These are phyloP conservation scores for Ogataea paraovalis DNA, from an alignment of 805 yeast genomes.

Conservation along the genomic window DNA sequence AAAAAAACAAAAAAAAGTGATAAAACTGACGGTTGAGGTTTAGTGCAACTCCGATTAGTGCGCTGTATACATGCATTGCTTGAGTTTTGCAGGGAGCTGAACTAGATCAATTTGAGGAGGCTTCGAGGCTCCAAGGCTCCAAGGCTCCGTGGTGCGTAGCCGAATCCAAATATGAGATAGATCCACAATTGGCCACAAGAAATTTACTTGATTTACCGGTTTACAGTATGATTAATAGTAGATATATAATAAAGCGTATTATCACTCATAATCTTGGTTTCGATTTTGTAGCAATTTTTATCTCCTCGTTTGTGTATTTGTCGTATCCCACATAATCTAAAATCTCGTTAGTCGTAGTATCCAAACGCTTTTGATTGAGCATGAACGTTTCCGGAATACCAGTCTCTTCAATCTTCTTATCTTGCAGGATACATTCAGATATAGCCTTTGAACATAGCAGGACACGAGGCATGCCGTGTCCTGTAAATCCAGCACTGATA, in stretches of 20 bases:
- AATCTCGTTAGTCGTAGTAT: slow-evolving; percentile 10
- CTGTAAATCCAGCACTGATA: slow-evolving; percentile 45
- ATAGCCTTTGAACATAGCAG: slow-evolving; percentile 37
- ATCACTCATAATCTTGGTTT: background rate
- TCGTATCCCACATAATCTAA: slow-evolving; percentile 3
- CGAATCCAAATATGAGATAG: no score
- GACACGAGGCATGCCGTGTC: slow-evolving; percentile 51
- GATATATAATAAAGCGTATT: background rate
- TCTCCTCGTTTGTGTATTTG: background rate
- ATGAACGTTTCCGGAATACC: slow-evolving; percentile 23
- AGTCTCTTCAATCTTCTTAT: slow-evolving; percentile 3
- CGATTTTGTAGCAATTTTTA: background rate
- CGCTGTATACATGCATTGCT: no score
- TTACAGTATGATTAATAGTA: no score
- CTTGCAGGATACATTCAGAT: slow-evolving; percentile 21
- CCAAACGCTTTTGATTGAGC: slow-evolving; percentile 19
- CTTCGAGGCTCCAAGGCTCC: no score
- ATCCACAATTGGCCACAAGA: no score
- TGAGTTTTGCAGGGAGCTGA: no score
- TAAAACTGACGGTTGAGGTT: no score
- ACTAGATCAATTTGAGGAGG: no score
- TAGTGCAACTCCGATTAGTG: no score
- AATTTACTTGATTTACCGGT: no score
- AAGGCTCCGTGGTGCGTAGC: no score
- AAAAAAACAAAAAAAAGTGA: no score